Base-by-base conservation (phyloP, 192 early-diverging fungal genomes). In the Backusella circina region DNA sequence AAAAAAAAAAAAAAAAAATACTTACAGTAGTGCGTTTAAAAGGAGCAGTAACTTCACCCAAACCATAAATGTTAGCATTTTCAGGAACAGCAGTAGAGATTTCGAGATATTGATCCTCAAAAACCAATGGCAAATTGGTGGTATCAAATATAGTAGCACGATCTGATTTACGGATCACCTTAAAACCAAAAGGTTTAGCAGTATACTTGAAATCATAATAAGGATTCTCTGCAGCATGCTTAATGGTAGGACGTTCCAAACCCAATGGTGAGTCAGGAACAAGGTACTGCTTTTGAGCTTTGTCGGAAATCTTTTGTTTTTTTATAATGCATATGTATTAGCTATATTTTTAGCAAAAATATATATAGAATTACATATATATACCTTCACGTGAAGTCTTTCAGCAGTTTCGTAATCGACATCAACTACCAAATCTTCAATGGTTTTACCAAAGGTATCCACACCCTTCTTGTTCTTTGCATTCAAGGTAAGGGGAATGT, bases 31-130 rank as follows among this genome's bases (percentile, higher is more conserved):
- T 79, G 21, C 90, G 75, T 65, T 85, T 81, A 72, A 91, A 91
- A 23, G 77, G 78, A 28, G 84, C 80, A 13, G 86, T 84, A 4
- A 84, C 78, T 75, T 93, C 90, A 15, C 91, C 91, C 10, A 93
- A 79, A 10, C 91, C 91, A 69, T 90, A 93, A 57, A 93, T 87
- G 57, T 91, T 90, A 16, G 90, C 88, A 51, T 89, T 71, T 0
- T 41, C 23, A 7, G 89, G 88, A 36, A 91, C 47, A 1, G 35
- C 74, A n/a, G 89, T 84, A 0, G 89, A 88, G 26, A 93, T 65
- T 76, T 91, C 88, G 6, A 93, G 75, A 67, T 90, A 93, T 75
- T 91, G 87, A 73, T 90, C 86, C 72, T 91, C 88, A 41, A 85
- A 91, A 16, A 93, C 85, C 13, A 91, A 75, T 1, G 86, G 80